A percentile compares a stretch with the other conserved stretches of the same genome.
Conservation (phyloP, 2,329 filamentous ascomycete species). For the Verticillium nonalfalfae region DNA sequence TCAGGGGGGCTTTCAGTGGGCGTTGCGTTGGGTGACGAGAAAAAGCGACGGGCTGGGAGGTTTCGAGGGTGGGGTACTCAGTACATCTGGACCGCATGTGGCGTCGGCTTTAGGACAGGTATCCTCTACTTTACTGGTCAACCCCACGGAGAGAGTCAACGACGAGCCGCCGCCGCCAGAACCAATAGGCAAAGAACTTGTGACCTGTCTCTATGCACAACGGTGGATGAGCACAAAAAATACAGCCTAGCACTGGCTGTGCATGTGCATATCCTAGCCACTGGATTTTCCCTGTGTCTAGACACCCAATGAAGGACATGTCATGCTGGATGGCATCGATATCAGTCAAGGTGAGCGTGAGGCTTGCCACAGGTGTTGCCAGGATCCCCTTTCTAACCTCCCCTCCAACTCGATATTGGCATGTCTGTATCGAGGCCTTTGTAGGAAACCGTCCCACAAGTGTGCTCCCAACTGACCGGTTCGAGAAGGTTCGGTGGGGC, state of each 20-base stretch:
- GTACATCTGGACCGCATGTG: background rate
- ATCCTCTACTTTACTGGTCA: background rate
- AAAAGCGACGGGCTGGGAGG: background rate
- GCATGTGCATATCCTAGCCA: background rate
- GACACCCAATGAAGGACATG: background rate
- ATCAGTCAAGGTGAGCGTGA: background rate
- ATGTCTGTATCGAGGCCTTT: slow-evolving; percentile 23
- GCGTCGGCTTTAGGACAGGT: background rate
- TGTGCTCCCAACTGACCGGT: slow-evolving; percentile 16
- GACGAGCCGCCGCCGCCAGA: slow-evolving; percentile 1
- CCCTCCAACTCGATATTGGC: background rate
- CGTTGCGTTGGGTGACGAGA: background rate
- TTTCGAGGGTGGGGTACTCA: background rate
- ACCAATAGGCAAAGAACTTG: background rate
- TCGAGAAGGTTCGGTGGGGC: slow-evolving; percentile 41
- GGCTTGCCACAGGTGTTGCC: background rate
- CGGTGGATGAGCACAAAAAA: background rate
- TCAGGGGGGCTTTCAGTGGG: background rate
- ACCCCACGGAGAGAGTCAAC: background rate
- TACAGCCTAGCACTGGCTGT: background rate
- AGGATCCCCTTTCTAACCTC: background rate
- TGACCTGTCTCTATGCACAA: background rate
- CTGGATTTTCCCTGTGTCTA: background rate
- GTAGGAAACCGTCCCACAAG: slow-evolving; percentile 20
- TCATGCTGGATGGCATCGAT: background rate